Evolutionary conservation across 352 stramenopile genomes (phyloP), one percentile per base, ranked within the genome.

Genomic region (Phytopythium cucurbitacearum): DNA sequence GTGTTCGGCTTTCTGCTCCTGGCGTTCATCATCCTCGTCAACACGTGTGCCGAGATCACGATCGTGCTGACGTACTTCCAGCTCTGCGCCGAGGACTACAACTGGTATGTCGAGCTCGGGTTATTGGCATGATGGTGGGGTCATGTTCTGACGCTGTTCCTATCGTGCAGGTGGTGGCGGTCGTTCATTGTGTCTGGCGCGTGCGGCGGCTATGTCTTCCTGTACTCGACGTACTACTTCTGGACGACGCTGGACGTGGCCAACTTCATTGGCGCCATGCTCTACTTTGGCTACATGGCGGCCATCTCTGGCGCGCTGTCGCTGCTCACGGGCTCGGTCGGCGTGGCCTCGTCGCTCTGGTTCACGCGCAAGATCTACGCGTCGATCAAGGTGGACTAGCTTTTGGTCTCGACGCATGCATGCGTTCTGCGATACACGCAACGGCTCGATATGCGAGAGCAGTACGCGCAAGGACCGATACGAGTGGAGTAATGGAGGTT

Each of bases 31-130:
- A 99, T 99, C 62, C 80, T 99, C 39, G 72, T 99, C 51, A 87
- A 99, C 53, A 99, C 97, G 28, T 99, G 95, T 68, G 96, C 97
- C 7, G 97, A 99, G 70, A 99, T 99, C 71, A 98, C 96, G 42
- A 98, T 99, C 65, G 92, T 99, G 39, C 92, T 99, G 69, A 98
- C 87, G 60, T 99, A 99, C 80, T 99, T 99, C 73, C 97, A 99
- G 86, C 93, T 99, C 10, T 99, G 96, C 67, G 79, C 92, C 33
- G 98, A 99, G 76, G 97, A 99, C 79, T 99, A 99, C 79, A 95
- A 99, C 77, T 99, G 98, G 98, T 99, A 65, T 57, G 80, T 77
- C 50, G 38, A 37, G 13, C 6, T 44, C 34, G 39, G 11, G n/a
- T 7, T 53, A 32, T 11, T 9, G 53, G 1, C 7, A 48, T 48